Base-by-base conservation (phyloP, 164 flowering plant genomes). In the Liriodendron chinense region DNA sequence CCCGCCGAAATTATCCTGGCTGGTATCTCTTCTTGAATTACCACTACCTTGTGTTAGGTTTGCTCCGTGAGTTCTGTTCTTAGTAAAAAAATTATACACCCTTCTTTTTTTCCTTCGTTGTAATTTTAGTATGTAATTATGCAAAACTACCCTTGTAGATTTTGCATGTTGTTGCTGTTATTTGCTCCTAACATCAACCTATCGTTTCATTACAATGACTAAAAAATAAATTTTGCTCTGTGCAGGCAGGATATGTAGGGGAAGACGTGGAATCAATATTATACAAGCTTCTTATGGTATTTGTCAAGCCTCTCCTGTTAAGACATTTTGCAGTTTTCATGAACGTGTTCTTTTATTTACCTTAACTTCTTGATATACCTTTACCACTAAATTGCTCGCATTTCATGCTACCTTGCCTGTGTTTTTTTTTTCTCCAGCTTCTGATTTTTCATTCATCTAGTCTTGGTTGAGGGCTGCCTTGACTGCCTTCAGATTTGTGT, bases 201-300 rank as follows among this genome's bases (percentile, higher is more conserved):
- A 20, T 47, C 6, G 20, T 69, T n/a, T 14, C 25, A 9, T 48
- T 16, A 22, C 56, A 69, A 20, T 69, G 56, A n/a, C 56, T 69
- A 20, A 53, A 69, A 34, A 69, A 43, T 14, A 34, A 21, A 57
- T 50, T 64, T 22, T 47, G n/a, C n/a, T 48, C 28, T 73, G 21
- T 87, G 82, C 92, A 96, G 99, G 99, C 99, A 77, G 99, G 99
- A 78, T 96, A 96, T 82, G 99, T 96, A 67, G 99, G 99, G 74
- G 99, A 96, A 83, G 99, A 96, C 83, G 99, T 96, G 72, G 99
- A 96, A 79, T 94, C 99, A 23, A 96, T 96, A 81, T 78, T 96
- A 80, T 87, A 94, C 79, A 96, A 96, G 78, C 82, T 96, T 57
- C 96, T 96, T 69, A 80, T 82, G 90, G 99, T 96, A 93, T 12